Evolutionary conservation across 2,329 filamentous ascomycete genomes (phyloP).

Genomic region (Geosmithia morbida): DNA sequence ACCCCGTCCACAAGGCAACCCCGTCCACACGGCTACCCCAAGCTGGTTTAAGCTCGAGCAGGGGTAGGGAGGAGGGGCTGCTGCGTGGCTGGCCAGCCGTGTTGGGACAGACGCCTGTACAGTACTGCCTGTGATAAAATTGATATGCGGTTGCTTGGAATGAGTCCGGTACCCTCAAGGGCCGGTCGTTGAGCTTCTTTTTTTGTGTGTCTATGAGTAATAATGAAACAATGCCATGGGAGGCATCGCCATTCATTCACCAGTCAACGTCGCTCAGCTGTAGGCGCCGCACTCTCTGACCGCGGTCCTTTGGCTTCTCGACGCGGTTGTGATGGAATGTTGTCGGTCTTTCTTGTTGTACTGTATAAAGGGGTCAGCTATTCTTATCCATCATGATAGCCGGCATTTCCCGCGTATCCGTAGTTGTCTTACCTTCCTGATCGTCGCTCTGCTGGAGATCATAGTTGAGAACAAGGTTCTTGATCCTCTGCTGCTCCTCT

Average conservation of each 20-base stretch:
- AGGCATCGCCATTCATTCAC: slow-evolving; percentile 26
- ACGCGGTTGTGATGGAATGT: slow-evolving; percentile 37
- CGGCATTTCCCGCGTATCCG: slow-evolving; percentile 19
- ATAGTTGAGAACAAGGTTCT: slow-evolving; percentile 92
- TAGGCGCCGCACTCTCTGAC: slow-evolving; percentile 76
- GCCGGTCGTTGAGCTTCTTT: no score
- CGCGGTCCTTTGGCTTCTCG: slow-evolving; percentile 48
- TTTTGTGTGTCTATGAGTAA: background rate
- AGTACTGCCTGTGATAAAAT: no score
- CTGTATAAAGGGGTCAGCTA: slow-evolving; percentile 27
- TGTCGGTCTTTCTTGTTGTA: slow-evolving; percentile 29
- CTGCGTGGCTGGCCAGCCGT: background rate
- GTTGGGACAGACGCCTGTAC: no score
- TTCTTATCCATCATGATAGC: slow-evolving; percentile 22
- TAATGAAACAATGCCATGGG: background rate
- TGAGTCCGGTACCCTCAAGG: no score
- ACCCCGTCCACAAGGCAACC: no score
- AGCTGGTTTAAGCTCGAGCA: background rate
- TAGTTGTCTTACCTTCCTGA: slow-evolving; percentile 51
- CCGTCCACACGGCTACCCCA: background rate
- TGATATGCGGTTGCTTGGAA: no score
- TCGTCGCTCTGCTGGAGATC: slow-evolving; percentile 79
- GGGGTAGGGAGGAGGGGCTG: background rate
- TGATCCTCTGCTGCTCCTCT: slow-evolving; percentile 96
- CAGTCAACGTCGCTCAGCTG: slow-evolving; percentile 97